phyloP scores from a whole-genome alignment of 2,329 filamentous ascomycete genomes.

The Colletotrichum sp. region DNA sequence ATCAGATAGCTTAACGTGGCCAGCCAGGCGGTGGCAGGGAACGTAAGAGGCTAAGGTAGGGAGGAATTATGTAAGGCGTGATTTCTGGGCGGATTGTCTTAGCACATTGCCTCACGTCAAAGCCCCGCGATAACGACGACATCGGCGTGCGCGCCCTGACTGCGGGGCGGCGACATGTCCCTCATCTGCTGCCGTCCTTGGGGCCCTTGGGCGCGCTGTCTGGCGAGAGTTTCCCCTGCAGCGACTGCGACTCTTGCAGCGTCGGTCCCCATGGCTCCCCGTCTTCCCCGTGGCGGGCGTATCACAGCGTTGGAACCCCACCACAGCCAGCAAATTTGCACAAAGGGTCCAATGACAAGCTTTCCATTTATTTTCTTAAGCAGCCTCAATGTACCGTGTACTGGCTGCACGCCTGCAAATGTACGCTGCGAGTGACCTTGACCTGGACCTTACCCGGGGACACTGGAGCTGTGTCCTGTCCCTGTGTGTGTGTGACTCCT shows the following conservation, averaged over 20 bases:
- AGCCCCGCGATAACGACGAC: conserved; percentile 18
- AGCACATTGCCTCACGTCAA: neutral
- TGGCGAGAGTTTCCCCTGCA: conserved; percentile 9
- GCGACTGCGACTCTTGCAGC: neutral
- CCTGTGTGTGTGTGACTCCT: conserved; percentile 8
- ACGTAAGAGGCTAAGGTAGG: neutral
- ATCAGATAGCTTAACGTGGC: neutral
- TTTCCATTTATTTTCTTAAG: conserved; percentile 11
- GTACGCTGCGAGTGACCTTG: neutral
- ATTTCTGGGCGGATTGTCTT: conserved; percentile 2
- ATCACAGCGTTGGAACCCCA: conserved; percentile 5
- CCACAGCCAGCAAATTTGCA: neutral
- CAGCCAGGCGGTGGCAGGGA: neutral
- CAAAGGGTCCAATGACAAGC: conserved; percentile 21
- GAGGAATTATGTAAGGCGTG: neutral
- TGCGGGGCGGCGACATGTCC: neutral
- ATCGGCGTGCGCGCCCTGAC: conserved; percentile 11
- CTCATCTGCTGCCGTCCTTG: neutral
- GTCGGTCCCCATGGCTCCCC: neutral
- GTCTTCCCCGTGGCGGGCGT: neutral
- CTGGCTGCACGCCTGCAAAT: neutral
- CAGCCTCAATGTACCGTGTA: neutral
- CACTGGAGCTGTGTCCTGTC: neutral
- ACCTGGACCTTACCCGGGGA: neutral
- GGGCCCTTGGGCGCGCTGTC: neutral